These are phyloP conservation scores for Reutealis trisperma DNA, from an alignment of 345 rosid species.

Conservation along the genomic window DNA sequence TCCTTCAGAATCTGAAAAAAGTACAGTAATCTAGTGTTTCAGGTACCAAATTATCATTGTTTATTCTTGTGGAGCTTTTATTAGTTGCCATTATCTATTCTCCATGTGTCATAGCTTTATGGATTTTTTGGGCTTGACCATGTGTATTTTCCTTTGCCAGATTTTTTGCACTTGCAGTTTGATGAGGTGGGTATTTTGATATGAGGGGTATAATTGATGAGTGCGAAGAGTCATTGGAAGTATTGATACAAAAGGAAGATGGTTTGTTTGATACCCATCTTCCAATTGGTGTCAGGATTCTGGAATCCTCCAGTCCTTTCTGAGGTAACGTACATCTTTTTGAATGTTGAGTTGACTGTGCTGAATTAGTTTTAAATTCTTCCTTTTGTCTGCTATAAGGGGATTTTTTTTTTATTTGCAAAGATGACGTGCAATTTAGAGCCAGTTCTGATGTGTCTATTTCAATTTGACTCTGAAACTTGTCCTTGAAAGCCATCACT, in stretches of 20 bases:
- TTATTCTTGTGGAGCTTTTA: slow-evolving; percentile 14
- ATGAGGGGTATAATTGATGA: slow-evolving; percentile 25
- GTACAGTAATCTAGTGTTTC: slow-evolving; percentile 33
- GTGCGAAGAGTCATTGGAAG: slow-evolving; percentile 11
- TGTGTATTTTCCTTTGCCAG: slow-evolving; percentile 24
- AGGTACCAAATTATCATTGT: slow-evolving; percentile 34
- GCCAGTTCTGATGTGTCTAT: background rate
- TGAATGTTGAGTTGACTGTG: background rate
- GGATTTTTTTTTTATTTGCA: background rate
- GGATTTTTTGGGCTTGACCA: slow-evolving; percentile 10
- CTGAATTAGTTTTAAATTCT: background rate
- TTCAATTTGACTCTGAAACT: background rate
- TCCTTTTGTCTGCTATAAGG: background rate
- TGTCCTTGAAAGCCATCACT: background rate
- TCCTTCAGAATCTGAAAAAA: slow-evolving; percentile 32
- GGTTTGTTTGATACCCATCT: slow-evolving; percentile 6
- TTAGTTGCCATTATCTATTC: slow-evolving; percentile 12
- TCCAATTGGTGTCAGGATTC: slow-evolving; percentile 19
- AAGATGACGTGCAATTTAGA: background rate
- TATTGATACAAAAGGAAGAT: slow-evolving; percentile 25
- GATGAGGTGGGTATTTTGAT: slow-evolving; percentile 25
- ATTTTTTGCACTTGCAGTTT: slow-evolving; percentile 11
- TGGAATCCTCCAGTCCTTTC: slow-evolving; percentile 6
- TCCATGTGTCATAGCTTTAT: background rate
- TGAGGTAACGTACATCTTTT: slow-evolving; percentile 27